Conservation (phyloP, 2,329 filamentous ascomycete species). For the Talaromyces sp. region DNA sequence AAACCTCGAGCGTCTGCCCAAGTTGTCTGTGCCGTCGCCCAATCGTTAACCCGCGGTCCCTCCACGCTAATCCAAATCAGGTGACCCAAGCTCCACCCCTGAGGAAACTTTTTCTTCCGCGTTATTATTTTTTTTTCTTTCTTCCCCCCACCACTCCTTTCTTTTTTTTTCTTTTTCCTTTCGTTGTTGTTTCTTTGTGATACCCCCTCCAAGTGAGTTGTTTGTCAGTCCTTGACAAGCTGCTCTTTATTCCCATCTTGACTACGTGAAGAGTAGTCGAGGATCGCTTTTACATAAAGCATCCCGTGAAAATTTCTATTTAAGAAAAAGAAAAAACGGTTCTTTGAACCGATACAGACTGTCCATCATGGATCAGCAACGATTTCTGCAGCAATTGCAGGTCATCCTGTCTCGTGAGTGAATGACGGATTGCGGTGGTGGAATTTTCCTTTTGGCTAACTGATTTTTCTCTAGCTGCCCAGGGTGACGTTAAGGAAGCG, state of each 20-base stretch:
- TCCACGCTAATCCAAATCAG: constrained; percentile 23
- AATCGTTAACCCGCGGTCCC: constrained; percentile 5
- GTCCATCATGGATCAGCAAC: constrained; percentile 72
- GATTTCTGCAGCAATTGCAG: constrained; percentile 84
- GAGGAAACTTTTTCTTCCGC: constrained; percentile 20
- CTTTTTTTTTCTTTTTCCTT: constrained; percentile 27
- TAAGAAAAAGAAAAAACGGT: constrained; percentile 11
- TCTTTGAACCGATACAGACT: constrained; percentile 10
- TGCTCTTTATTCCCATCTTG: constrained; percentile 28
- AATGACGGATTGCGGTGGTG: not conserved
- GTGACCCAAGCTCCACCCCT: constrained; percentile 19
- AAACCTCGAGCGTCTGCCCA: not conserved
- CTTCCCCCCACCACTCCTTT: constrained; percentile 22
- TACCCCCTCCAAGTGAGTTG: constrained; percentile 36
- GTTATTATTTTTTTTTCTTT: constrained; percentile 11
- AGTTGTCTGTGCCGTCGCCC: not conserved
- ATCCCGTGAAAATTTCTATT: not conserved
- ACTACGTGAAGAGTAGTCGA: constrained; percentile 13
- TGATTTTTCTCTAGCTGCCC: constrained; percentile 67
- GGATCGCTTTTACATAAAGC: constrained; percentile 2
- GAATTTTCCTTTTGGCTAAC: not conserved
- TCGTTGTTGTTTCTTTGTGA: constrained; percentile 31
- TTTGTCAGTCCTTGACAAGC: constrained; percentile 33
- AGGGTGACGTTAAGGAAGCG: constrained; percentile 83
- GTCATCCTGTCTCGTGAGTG: constrained; percentile 82